Percentiles rank a stretch among this genome's conserved stretches.
These are phyloP conservation scores for Ormosia semicastrata DNA, from an alignment of 306 rosid species.

Conservation along the genomic window DNA sequence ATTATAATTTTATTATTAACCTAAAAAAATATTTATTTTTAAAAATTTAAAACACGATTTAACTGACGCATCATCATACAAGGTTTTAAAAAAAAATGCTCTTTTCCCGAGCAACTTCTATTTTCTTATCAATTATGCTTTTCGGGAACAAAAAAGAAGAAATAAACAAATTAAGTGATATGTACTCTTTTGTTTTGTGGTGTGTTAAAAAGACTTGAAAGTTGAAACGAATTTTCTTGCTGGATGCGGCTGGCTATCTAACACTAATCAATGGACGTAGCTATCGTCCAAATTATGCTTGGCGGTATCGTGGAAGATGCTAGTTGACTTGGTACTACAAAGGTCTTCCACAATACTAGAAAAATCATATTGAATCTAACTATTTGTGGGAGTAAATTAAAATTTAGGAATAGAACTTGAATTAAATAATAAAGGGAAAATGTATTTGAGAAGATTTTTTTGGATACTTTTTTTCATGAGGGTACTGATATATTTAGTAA, in stretches of 20 bases:
- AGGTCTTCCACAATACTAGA: neutral
- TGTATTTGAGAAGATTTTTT: too few relatives aligned
- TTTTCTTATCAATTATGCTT: neutral
- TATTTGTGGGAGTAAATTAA: neutral
- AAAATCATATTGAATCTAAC: neutral
- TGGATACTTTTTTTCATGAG: too few relatives aligned
- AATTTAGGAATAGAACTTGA: neutral
- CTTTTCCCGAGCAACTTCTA: neutral
- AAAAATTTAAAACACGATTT: neutral
- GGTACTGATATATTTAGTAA: too few relatives aligned
- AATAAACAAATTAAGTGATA: neutral
- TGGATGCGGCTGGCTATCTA: slow-evolving; percentile 1
- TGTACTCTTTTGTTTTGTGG: neutral
- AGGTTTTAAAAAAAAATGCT: too few relatives aligned
- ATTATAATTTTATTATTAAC: too few relatives aligned
- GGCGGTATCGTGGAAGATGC: slow-evolving; percentile 16
- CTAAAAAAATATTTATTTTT: too few relatives aligned
- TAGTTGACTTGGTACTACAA: neutral
- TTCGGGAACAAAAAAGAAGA: too few relatives aligned
- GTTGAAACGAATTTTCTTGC: neutral
- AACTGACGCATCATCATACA: neutral
- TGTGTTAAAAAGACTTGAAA: neutral
- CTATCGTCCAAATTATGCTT: neutral
- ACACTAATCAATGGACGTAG: neutral
- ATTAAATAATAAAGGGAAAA: neutral